These are phyloP conservation scores for Aquilaria malaccensis DNA, from an alignment of 345 rosid genomes.

Conservation along the genomic window DNA sequence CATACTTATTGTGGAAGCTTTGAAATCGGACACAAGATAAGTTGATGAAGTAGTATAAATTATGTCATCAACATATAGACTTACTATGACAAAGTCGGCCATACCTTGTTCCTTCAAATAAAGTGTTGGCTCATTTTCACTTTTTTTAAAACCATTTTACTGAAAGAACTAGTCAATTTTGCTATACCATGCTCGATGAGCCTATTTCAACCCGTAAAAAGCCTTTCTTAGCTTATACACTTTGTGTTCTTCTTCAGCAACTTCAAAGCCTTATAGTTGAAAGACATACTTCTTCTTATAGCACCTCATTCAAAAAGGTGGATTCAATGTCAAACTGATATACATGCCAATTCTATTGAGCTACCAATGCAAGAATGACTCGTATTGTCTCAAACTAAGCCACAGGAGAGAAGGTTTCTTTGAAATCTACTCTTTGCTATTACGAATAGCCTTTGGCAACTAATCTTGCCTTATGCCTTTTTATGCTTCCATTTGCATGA, in stretches of 20 bases:
- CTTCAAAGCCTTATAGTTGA: constrained; percentile 1
- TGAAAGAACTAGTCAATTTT: background rate
- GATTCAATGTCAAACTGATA: constrained; percentile 16
- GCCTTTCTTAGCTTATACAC: background rate
- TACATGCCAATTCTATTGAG: background rate
- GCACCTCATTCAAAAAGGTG: constrained; percentile 9
- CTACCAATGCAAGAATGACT: background rate
- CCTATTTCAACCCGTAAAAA: background rate
- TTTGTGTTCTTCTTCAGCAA: background rate
- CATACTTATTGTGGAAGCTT: background rate
- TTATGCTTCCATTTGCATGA: constrained; percentile 7
- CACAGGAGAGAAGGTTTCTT: background rate
- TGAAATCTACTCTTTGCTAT: background rate
- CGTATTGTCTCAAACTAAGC: constrained; percentile 5
- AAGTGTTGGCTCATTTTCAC: background rate
- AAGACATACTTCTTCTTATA: constrained; percentile 6
- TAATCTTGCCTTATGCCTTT: background rate
- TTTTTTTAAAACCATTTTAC: background rate
- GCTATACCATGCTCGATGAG: background rate
- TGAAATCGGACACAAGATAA: background rate
- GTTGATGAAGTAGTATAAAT: background rate
- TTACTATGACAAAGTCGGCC: background rate
- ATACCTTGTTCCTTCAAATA: background rate
- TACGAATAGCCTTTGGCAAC: constrained; percentile 11
- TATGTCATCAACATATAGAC: background rate